Evolutionary conservation across 2,329 filamentous ascomycete genomes (phyloP), one percentile per base, ranked within the genome.

Genomic region (Talaromyces sp.): DNA sequence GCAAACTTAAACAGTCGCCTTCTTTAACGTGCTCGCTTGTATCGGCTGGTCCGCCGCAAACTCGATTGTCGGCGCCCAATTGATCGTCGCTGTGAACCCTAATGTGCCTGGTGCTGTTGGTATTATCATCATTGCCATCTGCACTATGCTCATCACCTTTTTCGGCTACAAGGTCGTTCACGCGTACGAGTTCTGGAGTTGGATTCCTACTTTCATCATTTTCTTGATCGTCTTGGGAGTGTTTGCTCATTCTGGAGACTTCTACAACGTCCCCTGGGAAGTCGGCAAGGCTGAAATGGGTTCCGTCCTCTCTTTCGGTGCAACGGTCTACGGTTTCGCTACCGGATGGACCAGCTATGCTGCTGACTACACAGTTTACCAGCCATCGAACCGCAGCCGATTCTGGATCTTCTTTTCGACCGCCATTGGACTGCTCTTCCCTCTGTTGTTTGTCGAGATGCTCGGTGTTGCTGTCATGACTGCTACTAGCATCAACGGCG

Each of bases 311-410:
- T 88, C 86, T 64, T 90, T 90, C 71, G 84, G 87, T 52, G 83
- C 88, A 13, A 84, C 88, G 19, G 81, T 93, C 39, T 89, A 87
- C 74, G 86, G 89, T 45, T 89, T 90, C 72, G 83, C 88, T 19
- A 88, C 90, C 1, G 85, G 91, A 64, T 95, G 91, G 90, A 87
- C 88, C 1, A 85, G 85, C 7, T 90, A 88, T 66, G 90, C 90
- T 0, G 88, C 90, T 9, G 91, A 94, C 73, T 94, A 93, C 75
- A 92, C 89, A 24, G 89, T 92, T 60, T 93, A 93, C 76, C 90
- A 93, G 71, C 90, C 90, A 0, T 79, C 82, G 2, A 82, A 77
- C 27, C 86, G 87, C 47, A 84, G 84, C 35, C 83, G 86, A 24
- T 75, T 74, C 48, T 87, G 87, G 66, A 82, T 93, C 66, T 94